Percentiles rank a stretch among this genome's conserved stretches.
phyloP scores from a whole-genome alignment of 2,329 filamentous ascomycete species.

The Exophiala viscosa region DNA sequence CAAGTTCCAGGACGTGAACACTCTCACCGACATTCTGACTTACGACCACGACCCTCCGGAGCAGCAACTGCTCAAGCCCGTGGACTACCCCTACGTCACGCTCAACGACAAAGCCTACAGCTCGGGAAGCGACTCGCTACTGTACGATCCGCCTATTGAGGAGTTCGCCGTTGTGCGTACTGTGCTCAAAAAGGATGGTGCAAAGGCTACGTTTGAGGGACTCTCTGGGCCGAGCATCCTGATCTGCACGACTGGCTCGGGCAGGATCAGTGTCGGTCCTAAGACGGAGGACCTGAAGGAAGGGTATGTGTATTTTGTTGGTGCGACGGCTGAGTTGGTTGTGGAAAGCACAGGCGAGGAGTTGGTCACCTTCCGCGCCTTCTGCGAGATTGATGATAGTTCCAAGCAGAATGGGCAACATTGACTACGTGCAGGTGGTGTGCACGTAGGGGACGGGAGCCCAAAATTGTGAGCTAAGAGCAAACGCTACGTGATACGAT shows the following conservation, averaged over 20 bases:
- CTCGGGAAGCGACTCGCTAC: constrained; percentile 64
- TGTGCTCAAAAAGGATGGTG: constrained; percentile 63
- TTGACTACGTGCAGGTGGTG: constrained; percentile 19
- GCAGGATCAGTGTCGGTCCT: constrained; percentile 78
- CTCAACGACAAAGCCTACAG: constrained; percentile 79
- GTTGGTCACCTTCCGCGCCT: constrained; percentile 88
- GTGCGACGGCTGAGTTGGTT: constrained; percentile 77
- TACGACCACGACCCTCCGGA: constrained; percentile 93
- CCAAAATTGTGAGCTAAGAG: too few relatives aligned
- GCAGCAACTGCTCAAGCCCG: constrained; percentile 86
- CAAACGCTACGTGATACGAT: too few relatives aligned
- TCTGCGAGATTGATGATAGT: constrained; percentile 70
- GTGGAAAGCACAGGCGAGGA: constrained; percentile 67
- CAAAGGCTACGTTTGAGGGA: constrained; percentile 83
- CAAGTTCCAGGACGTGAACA: constrained; percentile 95
- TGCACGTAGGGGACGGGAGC: too few relatives aligned
- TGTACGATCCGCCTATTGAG: constrained; percentile 95
- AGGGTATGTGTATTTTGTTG: constrained; percentile 78
- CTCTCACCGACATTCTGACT: constrained; percentile 84
- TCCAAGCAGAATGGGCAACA: constrained; percentile 30
- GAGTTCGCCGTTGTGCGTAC: constrained; percentile 90
- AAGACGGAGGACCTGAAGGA: constrained; percentile 71
- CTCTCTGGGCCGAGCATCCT: constrained; percentile 87
- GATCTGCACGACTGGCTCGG: constrained; percentile 80
- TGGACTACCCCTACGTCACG: constrained; percentile 79